A percentile compares a stretch with the other conserved stretches of the same genome.
Evolutionary conservation across 2,329 filamentous ascomycete genomes (phyloP).

Genomic region (Pezicula carpinea): DNA sequence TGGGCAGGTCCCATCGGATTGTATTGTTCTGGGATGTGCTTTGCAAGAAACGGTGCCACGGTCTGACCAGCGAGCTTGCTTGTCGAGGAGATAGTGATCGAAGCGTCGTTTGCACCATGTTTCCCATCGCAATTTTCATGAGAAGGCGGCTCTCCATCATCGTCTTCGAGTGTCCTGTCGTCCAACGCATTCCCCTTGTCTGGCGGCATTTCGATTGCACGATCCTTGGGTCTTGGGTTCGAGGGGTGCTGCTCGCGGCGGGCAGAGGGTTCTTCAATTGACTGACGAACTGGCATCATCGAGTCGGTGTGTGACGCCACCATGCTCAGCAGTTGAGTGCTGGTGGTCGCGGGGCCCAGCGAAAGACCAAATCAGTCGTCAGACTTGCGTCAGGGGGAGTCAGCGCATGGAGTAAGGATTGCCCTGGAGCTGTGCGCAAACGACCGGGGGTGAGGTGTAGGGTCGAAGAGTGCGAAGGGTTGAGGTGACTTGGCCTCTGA

Average conservation of each 20-base stretch:
- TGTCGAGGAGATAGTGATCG: constrained; percentile 22
- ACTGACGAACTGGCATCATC: constrained; percentile 17
- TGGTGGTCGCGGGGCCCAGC: constrained; percentile 4
- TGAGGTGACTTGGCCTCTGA: not conserved
- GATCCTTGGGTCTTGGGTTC: constrained; percentile 6
- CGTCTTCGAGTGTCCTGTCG: constrained; percentile 5
- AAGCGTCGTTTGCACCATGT: constrained; percentile 15
- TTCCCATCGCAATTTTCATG: constrained; percentile 22
- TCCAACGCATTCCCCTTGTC: constrained; percentile 7
- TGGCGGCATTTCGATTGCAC: constrained; percentile 12
- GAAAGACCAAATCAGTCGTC: not conserved
- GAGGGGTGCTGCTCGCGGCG: constrained; percentile 7
- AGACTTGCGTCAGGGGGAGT: not conserved
- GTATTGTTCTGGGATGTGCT: constrained; percentile 87
- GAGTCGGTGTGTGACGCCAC: constrained; percentile 19
- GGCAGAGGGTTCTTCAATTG: constrained; percentile 20
- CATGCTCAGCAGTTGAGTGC: too few relatives aligned
- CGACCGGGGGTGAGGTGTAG: not conserved
- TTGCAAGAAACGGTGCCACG: constrained; percentile 69
- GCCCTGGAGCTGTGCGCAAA: not conserved
- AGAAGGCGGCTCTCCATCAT: constrained; percentile 17
- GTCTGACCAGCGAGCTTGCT: constrained; percentile 25
- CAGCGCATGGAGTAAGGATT: not conserved
- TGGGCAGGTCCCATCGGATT: constrained; percentile 62
- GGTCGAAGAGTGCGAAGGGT: not conserved